Evolutionary conservation across 495 filamentous ascomycete genomes (phyloP).

Genomic region (Aspergillus wentii): DNA sequence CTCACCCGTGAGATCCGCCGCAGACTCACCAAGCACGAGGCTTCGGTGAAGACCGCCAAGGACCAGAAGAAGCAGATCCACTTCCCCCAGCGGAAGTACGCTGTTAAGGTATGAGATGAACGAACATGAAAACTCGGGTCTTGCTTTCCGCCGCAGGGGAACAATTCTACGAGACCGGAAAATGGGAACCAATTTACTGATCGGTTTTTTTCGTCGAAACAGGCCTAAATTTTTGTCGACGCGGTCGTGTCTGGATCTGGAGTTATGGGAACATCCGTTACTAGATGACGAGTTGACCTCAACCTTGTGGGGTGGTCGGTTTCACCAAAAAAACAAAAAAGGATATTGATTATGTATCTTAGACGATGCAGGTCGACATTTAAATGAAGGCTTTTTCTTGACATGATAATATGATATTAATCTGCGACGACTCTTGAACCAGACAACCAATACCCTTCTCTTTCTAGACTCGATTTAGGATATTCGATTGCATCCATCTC

Average conservation of each 20-base stretch:
- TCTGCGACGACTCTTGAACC: too few species aligned
- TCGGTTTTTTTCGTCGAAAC: neutral
- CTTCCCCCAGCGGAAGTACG: conserved; percentile 98
- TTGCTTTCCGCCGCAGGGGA: too few species aligned
- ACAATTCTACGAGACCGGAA: too few species aligned
- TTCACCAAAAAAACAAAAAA: conserved; percentile 29
- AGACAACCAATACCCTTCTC: too few species aligned
- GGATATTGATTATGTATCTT: conserved; percentile 42
- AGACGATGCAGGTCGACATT: conserved; percentile 40
- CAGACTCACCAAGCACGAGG: conserved; percentile 85
- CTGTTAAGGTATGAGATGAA: conserved; percentile 86
- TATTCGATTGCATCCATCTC: too few species aligned
- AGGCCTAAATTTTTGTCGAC: conserved; percentile 44
- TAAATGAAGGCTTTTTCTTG: conserved; percentile 30
- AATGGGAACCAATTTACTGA: conserved; percentile 1
- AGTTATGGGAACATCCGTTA: conserved; percentile 33
- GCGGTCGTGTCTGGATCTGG: conserved; percentile 37
- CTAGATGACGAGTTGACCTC: conserved; percentile 34
- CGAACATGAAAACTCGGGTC: too few species aligned
- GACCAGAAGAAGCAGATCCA: conserved; percentile 89
- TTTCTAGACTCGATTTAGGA: too few species aligned
- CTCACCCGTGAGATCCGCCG: conserved; percentile 93
- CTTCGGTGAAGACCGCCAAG: conserved; percentile 73
- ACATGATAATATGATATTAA: too few species aligned
- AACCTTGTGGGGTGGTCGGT: conserved; percentile 33